Conservation (phyloP, 2,329 filamentous ascomycete genomes). For the Graphilbum fragrans region DNA sequence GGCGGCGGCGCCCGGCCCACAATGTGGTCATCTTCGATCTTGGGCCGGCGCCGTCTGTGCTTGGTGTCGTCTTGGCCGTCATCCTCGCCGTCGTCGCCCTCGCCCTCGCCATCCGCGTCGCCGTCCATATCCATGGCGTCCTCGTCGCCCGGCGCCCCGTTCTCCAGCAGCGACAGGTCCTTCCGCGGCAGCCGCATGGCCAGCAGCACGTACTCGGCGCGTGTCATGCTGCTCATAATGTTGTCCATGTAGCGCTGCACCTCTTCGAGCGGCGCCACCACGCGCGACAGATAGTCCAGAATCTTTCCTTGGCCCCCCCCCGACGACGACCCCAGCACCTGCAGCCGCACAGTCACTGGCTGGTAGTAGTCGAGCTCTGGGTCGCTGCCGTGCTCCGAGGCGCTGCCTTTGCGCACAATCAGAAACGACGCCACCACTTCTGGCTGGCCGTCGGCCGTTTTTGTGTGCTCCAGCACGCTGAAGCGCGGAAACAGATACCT, state of each 20-base stretch:
- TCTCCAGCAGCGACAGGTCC: slow-evolving; percentile 9
- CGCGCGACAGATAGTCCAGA: slow-evolving; percentile 46
- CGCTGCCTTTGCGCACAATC: slow-evolving; percentile 59
- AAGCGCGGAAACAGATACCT: slow-evolving; percentile 70
- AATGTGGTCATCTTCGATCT: background rate
- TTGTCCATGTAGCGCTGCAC: slow-evolving; percentile 58
- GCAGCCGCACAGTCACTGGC: slow-evolving; percentile 52
- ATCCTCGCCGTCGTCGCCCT: background rate
- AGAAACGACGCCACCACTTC: slow-evolving; percentile 65
- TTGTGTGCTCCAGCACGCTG: slow-evolving; percentile 59
- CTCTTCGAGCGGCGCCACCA: slow-evolving; percentile 51
- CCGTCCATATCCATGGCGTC: slow-evolving; percentile 14
- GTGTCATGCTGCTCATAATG: slow-evolving; percentile 56
- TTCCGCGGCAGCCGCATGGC: slow-evolving; percentile 52
- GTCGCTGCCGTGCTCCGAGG: slow-evolving; percentile 52
- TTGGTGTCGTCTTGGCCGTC: background rate
- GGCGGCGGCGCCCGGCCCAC: slow-evolving; percentile 7
- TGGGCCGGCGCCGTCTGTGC: no score
- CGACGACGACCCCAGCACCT: slow-evolving; percentile 5
- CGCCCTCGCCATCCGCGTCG: slow-evolving; percentile 7
- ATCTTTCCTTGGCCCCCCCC: slow-evolving; percentile 40
- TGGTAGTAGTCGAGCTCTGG: slow-evolving; percentile 62
- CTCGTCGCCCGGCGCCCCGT: background rate
- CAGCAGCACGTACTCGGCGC: slow-evolving; percentile 53
- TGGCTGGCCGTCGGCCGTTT: slow-evolving; percentile 32